Conservation (phyloP, 768 basidiomycete genomes). For the Neoboletus subvelutipes region DNA sequence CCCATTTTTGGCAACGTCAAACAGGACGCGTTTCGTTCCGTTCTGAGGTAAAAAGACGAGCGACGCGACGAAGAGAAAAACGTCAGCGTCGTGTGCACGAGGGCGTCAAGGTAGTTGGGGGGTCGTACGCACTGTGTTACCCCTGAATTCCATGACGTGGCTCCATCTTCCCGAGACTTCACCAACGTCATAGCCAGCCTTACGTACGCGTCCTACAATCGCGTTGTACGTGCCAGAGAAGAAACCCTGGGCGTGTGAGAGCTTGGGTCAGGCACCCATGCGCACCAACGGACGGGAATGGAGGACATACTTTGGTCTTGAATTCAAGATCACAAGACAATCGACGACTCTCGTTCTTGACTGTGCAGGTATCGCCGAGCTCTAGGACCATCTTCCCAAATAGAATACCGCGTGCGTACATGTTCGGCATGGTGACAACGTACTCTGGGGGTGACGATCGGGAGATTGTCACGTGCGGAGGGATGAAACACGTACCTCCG, state of each 20-base stretch:
- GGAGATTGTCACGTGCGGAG: constrained; percentile 1
- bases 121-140: constrained; percentile 49
- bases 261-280: neutral
- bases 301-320: constrained; percentile 80
- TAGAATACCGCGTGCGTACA: constrained; percentile 87
- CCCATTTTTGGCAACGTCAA: constrained; percentile 79
- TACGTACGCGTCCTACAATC: constrained; percentile 76
- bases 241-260: constrained; percentile 62
- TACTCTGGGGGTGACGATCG: constrained; percentile 53
- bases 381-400: constrained; percentile 96
- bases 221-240: constrained; percentile 97
- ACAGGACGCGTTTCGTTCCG: constrained; percentile 71
- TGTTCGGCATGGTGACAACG: constrained; percentile 95
- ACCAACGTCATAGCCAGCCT: constrained; percentile 63
- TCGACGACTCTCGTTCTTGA: constrained; percentile 77
- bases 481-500: constrained; percentile 59
- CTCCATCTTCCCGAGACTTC: constrained; percentile 93
- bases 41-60: constrained; percentile 38
- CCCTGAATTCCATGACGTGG: constrained; percentile 83
- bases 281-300: neutral
- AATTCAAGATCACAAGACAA: constrained; percentile 86
- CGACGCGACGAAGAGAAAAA: neutral
- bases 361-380: constrained; percentile 84
- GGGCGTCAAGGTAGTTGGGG: neutral
- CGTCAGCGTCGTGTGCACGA: neutral